Evolutionary conservation across 805 yeast genomes (phyloP).

Genomic region (Lachancea waltii): DNA sequence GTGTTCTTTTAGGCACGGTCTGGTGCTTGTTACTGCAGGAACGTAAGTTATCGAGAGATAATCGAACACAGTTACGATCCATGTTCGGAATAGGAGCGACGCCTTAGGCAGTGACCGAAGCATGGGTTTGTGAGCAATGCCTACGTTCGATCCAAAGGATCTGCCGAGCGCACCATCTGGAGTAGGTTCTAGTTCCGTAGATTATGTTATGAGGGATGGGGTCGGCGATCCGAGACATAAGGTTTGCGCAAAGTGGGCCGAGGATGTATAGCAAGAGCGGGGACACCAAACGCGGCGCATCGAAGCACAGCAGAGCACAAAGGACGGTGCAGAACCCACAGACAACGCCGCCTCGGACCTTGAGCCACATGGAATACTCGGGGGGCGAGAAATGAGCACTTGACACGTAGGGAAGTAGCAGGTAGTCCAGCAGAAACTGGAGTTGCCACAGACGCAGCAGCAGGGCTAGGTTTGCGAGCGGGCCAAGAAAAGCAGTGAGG

Average conservation of each 20-base stretch:
- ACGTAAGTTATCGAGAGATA: no score
- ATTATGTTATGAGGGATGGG: slow-evolving; percentile 32
- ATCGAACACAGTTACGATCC: no score
- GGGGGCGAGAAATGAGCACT: slow-evolving; percentile 38
- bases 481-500: background rate
- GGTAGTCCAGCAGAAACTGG: slow-evolving; percentile 38
- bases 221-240: slow-evolving; percentile 48
- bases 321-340: slow-evolving; percentile 50
- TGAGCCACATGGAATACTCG: slow-evolving; percentile 45
- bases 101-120: background rate
- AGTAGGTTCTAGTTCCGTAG: slow-evolving; percentile 12
- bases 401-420: slow-evolving; percentile 46
- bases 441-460: slow-evolving; percentile 26
- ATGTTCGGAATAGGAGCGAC: background rate
- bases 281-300: slow-evolving; percentile 39
- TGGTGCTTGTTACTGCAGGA: no score
- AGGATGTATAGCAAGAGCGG: slow-evolving; percentile 47
- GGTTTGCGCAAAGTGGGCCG: slow-evolving; percentile 46
- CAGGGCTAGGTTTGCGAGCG: slow-evolving; percentile 11
- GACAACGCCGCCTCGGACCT: slow-evolving; percentile 47
- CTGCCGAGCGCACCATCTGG: slow-evolving; percentile 29
- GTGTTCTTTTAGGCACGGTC: no score
- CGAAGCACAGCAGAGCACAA: slow-evolving; percentile 33
- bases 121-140: background rate
- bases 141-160: slow-evolving; percentile 23